Base-by-base conservation (phyloP, 2,329 filamentous ascomycete species). In the Ascochyta viciae-villosae region DNA sequence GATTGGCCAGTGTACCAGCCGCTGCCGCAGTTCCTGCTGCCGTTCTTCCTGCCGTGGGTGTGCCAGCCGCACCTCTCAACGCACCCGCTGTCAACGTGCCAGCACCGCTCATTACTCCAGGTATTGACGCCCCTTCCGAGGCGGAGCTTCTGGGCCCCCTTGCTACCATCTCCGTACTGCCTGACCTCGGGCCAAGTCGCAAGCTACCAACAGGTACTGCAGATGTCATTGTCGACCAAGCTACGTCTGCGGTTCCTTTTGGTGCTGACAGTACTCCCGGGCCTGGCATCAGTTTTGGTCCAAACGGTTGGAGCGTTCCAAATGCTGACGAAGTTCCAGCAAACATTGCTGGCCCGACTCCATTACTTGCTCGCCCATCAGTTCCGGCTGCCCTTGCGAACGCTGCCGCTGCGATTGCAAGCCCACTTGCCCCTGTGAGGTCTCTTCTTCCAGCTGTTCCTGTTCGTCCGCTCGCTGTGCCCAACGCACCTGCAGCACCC, bases 51-150 rank as follows among this genome's bases (percentile, higher is more conserved):
- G 23, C 39, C 9, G 23, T 27, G 22, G 5, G 23, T 41, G 39
- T 6, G n/a, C 22, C 22, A 39, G 33, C 22, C 3, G 22, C n/a
- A 15, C 26, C 26, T 24, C 6, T 31, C 34, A 39, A 29, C 13
- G 38, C 5, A 4, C 29, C 38, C 19, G 31, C 23, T 43, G 47
- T 9, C 12, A 31, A 38, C 15, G 34, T 15, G 34, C 16, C n/a
- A 31, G 50, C 50, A 29, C 35, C 50, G 34, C 22, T 52, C 35
- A 22, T 52, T 44, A 49, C 31, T 26, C 38, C 47, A 47, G 49
- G 54, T 44, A 47, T 47, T 44, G 22, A 48, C 26, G 38, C 42
- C 31, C 54, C 48, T 4, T 44, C 54, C 26, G 42, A 51, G 23
- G 15, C 37, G 13, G 27, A 55, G 1, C 35, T 55, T 23, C 29